phyloP scores from a whole-genome alignment of 2,329 filamentous ascomycete genomes.

The Leptodontidium sp. region DNA sequence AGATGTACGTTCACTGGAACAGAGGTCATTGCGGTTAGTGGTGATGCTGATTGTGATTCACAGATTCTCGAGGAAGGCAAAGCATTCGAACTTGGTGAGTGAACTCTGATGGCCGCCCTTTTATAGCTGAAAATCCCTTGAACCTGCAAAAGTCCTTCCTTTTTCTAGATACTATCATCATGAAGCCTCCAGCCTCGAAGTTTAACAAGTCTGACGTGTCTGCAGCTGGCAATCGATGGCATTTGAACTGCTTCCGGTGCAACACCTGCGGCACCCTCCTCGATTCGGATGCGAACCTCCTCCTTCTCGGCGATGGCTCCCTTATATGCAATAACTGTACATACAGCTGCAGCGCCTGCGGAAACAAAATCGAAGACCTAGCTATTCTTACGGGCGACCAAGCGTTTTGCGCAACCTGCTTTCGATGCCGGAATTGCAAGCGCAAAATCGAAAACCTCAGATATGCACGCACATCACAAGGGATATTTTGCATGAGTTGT shows the following conservation, averaged over 20 bases:
- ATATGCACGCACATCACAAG: slow-evolving; percentile 96
- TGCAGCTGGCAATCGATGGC: slow-evolving; percentile 93
- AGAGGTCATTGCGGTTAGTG: slow-evolving; percentile 27
- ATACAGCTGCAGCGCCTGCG: slow-evolving; percentile 96
- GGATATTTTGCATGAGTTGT: slow-evolving; percentile 99
- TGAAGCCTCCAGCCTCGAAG: slow-evolving; percentile 15
- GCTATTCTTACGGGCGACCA: slow-evolving; percentile 98
- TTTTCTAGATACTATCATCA: slow-evolving; percentile 11
- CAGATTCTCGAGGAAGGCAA: slow-evolving; percentile 98
- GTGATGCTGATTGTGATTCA: slow-evolving; percentile 39
- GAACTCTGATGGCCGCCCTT: slow-evolving; percentile 13
- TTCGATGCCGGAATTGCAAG: slow-evolving; percentile 97
- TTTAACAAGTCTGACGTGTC: slow-evolving; percentile 40
- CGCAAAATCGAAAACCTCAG: slow-evolving; percentile 97
- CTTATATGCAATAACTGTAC: slow-evolving; percentile 99
- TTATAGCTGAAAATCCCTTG: background rate
- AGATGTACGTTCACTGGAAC: slow-evolving; percentile 67
- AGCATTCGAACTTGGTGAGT: slow-evolving; percentile 92
- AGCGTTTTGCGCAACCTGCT: slow-evolving; percentile 96
- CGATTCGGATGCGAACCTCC: slow-evolving; percentile 96
- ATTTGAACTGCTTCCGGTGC: slow-evolving; percentile 98
- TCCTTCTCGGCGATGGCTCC: slow-evolving; percentile 95
- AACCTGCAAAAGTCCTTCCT: background rate
- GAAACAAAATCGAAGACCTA: slow-evolving; percentile 97
- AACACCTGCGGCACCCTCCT: slow-evolving; percentile 94